Percentiles rank a stretch among this genome's conserved stretches.
These are phyloP conservation scores for Tausonia pullulans DNA, from an alignment of 1,284 basidiomycete species.

Conservation along the genomic window DNA sequence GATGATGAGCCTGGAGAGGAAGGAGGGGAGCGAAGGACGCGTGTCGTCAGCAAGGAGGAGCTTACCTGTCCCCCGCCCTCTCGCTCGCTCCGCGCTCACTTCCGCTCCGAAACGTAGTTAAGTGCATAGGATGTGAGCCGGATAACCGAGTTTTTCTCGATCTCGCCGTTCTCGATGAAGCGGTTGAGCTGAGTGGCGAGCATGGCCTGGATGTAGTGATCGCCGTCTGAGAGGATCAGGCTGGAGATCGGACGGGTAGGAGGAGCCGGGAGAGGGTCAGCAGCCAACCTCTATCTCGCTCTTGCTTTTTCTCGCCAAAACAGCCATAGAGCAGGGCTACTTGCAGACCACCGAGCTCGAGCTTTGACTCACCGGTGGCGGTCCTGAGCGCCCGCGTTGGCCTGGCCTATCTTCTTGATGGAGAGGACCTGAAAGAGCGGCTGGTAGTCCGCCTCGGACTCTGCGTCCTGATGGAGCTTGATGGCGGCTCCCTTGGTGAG, in stretches of 20 bases:
- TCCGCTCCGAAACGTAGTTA: slow-evolving; percentile 59
- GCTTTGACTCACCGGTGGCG: slow-evolving; percentile 31
- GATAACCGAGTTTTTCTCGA: slow-evolving; percentile 63
- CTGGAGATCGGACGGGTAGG: slow-evolving; percentile 22
- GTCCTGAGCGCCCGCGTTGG: slow-evolving; percentile 24
- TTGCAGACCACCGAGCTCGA: neutral
- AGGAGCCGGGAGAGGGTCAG: slow-evolving; percentile 4
- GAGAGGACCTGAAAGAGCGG: slow-evolving; percentile 70
- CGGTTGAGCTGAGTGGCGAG: slow-evolving; percentile 82
- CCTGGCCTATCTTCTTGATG: slow-evolving; percentile 55
- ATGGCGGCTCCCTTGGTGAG: neutral
- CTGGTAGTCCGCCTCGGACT: slow-evolving; percentile 28
- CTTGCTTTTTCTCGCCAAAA: neutral
- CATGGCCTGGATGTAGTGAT: slow-evolving; percentile 82
- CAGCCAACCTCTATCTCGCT: neutral
- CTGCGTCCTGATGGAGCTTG: neutral
- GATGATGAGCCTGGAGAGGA: slow-evolving; percentile 59
- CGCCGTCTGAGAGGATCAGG: slow-evolving; percentile 54
- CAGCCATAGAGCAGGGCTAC: neutral
- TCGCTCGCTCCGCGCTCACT: too few species aligned
- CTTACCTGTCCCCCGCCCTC: neutral
- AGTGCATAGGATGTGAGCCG: slow-evolving; percentile 66
- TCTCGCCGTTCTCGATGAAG: slow-evolving; percentile 54
- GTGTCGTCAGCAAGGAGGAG: neutral
- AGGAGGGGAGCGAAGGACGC: neutral